Conservation (phyloP, 2,329 filamentous ascomycete genomes). For the Bipolaris bicolor region DNA sequence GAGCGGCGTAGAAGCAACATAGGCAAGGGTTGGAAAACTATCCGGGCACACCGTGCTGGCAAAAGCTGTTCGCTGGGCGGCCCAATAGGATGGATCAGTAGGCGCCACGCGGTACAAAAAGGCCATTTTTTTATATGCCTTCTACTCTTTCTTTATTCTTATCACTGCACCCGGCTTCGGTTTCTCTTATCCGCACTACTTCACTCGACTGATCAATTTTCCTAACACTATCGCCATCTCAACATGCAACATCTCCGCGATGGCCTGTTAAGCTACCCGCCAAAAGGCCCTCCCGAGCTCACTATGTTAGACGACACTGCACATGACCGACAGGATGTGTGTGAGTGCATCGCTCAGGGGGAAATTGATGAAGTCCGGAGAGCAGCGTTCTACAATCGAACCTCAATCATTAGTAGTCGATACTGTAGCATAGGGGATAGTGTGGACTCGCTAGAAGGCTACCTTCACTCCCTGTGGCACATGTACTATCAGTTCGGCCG, state of each 20-base stretch:
- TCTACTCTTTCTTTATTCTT: too few relatives aligned
- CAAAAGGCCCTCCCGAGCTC: slow-evolving; percentile 10
- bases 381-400: slow-evolving; percentile 13
- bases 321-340: slow-evolving; percentile 4
- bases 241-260: slow-evolving; percentile 1
- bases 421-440: slow-evolving; percentile 12
- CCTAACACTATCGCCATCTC: too few relatives aligned
- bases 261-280: slow-evolving; percentile 1
- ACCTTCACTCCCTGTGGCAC: slow-evolving; percentile 17
- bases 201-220: too few relatives aligned
- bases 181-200: too few relatives aligned
- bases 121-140: too few relatives aligned
- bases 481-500: slow-evolving; percentile 9
- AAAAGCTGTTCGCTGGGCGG: too few relatives aligned
- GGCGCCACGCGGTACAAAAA: too few relatives aligned
- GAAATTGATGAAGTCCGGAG: slow-evolving; percentile 8
- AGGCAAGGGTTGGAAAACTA: too few relatives aligned
- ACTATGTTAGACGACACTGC: not conserved
- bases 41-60: too few relatives aligned
- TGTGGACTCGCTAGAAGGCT: slow-evolving; percentile 15
- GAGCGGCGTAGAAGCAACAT: too few relatives aligned
- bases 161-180: too few relatives aligned
- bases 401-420: slow-evolving; percentile 9
- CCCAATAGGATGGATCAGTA: too few relatives aligned
- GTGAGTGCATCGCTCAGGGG: slow-evolving; percentile 9